Conservation (phyloP, 208 protist genomes). For the Wallacemonas collosoma region DNA sequence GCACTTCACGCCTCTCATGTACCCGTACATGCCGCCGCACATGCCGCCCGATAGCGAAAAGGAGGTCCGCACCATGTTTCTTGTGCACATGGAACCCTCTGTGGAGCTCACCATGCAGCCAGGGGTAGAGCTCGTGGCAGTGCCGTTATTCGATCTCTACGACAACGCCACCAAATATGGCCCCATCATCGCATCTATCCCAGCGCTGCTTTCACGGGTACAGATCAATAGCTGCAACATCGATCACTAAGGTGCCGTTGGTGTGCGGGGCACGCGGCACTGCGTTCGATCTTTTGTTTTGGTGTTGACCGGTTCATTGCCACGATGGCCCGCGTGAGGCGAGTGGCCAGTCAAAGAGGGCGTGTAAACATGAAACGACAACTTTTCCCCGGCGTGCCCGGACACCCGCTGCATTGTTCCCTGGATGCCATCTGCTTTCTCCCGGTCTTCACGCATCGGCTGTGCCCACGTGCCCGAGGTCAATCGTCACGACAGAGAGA, state of each 20-base stretch:
- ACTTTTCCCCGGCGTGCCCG: too few species aligned
- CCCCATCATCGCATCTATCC: slow-evolving; percentile 78
- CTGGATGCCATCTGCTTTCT: too few species aligned
- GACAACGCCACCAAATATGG: slow-evolving; percentile 89
- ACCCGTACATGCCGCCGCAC: slow-evolving; percentile 93
- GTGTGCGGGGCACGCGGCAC: background rate
- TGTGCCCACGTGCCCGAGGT: too few species aligned
- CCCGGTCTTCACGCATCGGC: too few species aligned
- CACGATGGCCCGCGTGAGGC: too few species aligned
- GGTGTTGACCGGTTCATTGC: too few species aligned
- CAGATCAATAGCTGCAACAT: slow-evolving; percentile 83
- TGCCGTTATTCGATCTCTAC: slow-evolving; percentile 92
- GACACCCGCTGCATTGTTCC: too few species aligned
- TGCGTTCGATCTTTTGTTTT: too few species aligned
- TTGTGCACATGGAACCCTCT: slow-evolving; percentile 76
- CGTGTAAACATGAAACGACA: too few species aligned
- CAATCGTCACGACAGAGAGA: too few species aligned
- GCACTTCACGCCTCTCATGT: slow-evolving; percentile 88
- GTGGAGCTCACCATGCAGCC: slow-evolving; percentile 72
- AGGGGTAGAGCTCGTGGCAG: slow-evolving; percentile 82
- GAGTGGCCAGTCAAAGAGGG: too few species aligned
- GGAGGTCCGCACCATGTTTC: slow-evolving; percentile 84
- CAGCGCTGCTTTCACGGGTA: slow-evolving; percentile 76
- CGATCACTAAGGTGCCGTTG: slow-evolving; percentile 35
- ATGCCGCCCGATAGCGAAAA: slow-evolving; percentile 74